These are phyloP conservation scores for Populus tomentosa DNA, from an alignment of 441 rosid genomes.

Conservation along the genomic window DNA sequence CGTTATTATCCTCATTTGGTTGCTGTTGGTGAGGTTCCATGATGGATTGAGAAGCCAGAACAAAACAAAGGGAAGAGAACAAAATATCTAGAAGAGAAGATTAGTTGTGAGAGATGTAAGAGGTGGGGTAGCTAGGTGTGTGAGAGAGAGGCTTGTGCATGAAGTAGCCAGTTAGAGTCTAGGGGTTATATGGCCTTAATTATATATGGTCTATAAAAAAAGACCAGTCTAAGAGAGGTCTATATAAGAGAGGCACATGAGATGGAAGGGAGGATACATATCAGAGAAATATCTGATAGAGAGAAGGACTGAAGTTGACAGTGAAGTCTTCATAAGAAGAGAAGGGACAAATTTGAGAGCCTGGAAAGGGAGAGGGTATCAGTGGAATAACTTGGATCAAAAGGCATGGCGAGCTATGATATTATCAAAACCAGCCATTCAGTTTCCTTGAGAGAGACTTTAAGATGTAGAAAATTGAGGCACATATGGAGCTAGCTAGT, in stretches of 20 bases:
- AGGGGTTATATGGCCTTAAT: not conserved
- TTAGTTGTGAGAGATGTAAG: not conserved
- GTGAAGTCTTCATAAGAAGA: conserved; percentile 50
- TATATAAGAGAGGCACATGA: conserved; percentile 1
- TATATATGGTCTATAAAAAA: not conserved
- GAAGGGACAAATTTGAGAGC: conserved; percentile 67
- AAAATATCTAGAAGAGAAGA: conserved; percentile 3
- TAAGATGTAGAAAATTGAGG: conserved; percentile 20
- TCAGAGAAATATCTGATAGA: conserved; percentile 59
- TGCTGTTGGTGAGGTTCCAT: conserved; percentile 44
- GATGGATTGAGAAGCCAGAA: conserved; percentile 8
- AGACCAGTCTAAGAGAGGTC: not conserved
- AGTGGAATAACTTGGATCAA: conserved; percentile 52
- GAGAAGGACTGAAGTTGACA: conserved; percentile 79
- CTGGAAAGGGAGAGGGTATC: conserved; percentile 48
- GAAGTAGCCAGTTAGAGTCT: not conserved
- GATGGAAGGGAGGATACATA: conserved; percentile 25
- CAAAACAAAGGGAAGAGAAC: conserved; percentile 34
- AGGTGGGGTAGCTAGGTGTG: not conserved
- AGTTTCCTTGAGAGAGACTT: conserved; percentile 21
- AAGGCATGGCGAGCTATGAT: conserved; percentile 37
- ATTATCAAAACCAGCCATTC: not conserved
- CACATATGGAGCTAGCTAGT: conserved; percentile 17
- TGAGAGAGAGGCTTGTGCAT: not conserved
- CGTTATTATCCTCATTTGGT: conserved; percentile 34